A percentile compares a stretch with the other conserved stretches of the same genome.
Evolutionary conservation across 75 land plant genomes (phyloP).

Genomic region (Pinus tabuliformis): DNA sequence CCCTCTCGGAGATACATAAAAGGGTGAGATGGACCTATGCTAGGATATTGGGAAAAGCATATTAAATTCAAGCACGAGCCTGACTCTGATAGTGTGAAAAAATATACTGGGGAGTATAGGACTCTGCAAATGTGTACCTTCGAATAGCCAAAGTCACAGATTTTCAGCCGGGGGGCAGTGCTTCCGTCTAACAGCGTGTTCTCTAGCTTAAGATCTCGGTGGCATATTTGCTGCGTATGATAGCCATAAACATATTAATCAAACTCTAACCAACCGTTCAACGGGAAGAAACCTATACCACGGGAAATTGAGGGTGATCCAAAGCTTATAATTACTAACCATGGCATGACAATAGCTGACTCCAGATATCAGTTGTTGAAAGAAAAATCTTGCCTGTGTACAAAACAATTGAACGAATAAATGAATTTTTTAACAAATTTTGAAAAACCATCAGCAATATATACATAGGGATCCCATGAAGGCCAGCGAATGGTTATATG

Average conservation of each 20-base stretch:
- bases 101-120: no score
- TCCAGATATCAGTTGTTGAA: slow-evolving; percentile 40
- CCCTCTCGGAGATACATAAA: no score
- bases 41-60: no score
- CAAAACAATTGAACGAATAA: neutral
- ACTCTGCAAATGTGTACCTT: slow-evolving; percentile 21
- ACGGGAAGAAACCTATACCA: neutral
- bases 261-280: neutral
- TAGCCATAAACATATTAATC: neutral
- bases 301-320: neutral
- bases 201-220: slow-evolving; percentile 57
- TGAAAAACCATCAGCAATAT: neutral
- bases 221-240: slow-evolving; percentile 45
- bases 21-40: no score
- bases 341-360: slow-evolving; percentile 38
- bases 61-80: no score
- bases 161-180: slow-evolving; percentile 46
- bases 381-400: slow-evolving; percentile 33
- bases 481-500: neutral
- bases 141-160: slow-evolving; percentile 66
- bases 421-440: neutral
- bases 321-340: slow-evolving; percentile 7
- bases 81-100: no score
- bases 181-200: slow-evolving; percentile 58
- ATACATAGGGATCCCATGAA: neutral